Conservation (phyloP, 768 basidiomycete species). For the Amanita muscaria region DNA sequence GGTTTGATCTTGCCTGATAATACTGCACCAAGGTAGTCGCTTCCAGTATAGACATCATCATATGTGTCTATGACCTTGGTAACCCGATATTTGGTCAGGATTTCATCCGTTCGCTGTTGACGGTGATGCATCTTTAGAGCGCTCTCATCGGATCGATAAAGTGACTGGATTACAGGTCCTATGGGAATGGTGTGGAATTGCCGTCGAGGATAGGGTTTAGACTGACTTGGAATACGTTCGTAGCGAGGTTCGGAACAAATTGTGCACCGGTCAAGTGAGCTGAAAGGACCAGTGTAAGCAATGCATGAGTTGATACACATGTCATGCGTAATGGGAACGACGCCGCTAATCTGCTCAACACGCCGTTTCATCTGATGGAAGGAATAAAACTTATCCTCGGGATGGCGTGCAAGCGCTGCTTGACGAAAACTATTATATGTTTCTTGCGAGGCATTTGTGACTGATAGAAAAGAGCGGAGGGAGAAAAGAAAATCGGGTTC, state of each 20-base stretch:
- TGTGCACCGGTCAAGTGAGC: too few relatives aligned
- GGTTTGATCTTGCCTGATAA: slow-evolving; percentile 14
- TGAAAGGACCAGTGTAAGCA: too few relatives aligned
- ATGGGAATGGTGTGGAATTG: slow-evolving; percentile 31
- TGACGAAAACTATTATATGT: slow-evolving; percentile 8
- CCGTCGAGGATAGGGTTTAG: slow-evolving; percentile 14
- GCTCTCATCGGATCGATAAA: slow-evolving; percentile 15
- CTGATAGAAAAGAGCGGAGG: slow-evolving; percentile 12
- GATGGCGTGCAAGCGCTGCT: slow-evolving; percentile 10
- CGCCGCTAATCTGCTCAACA: slow-evolving; percentile 22
- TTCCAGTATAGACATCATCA: slow-evolving; percentile 24
- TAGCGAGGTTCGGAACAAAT: slow-evolving; percentile 15
- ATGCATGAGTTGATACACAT: slow-evolving; percentile 34
- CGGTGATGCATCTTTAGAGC: slow-evolving; percentile 24
- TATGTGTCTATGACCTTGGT: too few relatives aligned
- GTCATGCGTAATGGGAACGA: slow-evolving; percentile 25
- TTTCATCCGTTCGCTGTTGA: slow-evolving; percentile 12
- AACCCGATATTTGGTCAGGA: too few relatives aligned
- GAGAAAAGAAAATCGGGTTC: slow-evolving; percentile 15
- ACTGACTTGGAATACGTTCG: neutral
- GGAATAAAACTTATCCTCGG: slow-evolving; percentile 20
- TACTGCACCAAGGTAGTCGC: slow-evolving; percentile 20
- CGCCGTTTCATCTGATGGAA: slow-evolving; percentile 19
- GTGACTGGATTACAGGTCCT: slow-evolving; percentile 34
- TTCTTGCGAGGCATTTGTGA: slow-evolving; percentile 11